A percentile compares a stretch with the other conserved stretches of the same genome.
These are phyloP conservation scores for Choanephora cucurbitarum DNA, from an alignment of 371 early-diverging fungal genomes.

Conservation along the genomic window DNA sequence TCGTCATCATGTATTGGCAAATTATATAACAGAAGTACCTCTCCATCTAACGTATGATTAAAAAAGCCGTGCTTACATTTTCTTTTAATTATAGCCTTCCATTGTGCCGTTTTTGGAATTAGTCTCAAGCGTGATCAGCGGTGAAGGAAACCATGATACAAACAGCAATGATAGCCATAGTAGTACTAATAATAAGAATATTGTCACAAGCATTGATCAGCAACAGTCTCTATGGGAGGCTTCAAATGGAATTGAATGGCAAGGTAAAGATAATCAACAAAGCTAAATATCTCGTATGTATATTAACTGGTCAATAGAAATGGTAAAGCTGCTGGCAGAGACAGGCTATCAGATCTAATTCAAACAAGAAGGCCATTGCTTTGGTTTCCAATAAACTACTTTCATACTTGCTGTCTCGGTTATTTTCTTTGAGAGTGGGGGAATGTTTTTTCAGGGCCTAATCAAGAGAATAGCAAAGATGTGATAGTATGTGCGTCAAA, in stretches of 20 bases:
- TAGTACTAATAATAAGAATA: not conserved
- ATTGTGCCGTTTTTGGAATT: constrained; percentile 27
- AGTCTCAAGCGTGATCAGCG: constrained; percentile 14
- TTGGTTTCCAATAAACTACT: no score
- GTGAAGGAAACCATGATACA: constrained; percentile 4
- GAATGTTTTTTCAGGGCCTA: no score
- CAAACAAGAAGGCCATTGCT: not conserved
- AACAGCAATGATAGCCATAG: not conserved
- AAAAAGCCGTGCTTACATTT: not conserved
- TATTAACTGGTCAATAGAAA: constrained; percentile 15
- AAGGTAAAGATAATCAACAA: constrained; percentile 30
- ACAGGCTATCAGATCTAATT: constrained; percentile 15
- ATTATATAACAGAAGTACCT: constrained; percentile 33
- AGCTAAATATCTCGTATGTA: no score
- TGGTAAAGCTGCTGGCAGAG: constrained; percentile 25
- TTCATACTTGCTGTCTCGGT: no score
- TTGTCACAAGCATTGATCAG: constrained; percentile 4
- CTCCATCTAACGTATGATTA: no score
- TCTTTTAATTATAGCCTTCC: constrained; percentile 22
- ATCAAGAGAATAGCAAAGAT: no score
- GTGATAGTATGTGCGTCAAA: no score
- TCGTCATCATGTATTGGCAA: constrained; percentile 18
- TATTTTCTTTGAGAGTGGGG: no score
- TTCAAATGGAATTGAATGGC: constrained; percentile 41
- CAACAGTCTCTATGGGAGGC: constrained; percentile 27